Evolutionary conservation across 139 green algal genomes (phyloP).

Genomic region (Coelastrella sp.): DNA sequence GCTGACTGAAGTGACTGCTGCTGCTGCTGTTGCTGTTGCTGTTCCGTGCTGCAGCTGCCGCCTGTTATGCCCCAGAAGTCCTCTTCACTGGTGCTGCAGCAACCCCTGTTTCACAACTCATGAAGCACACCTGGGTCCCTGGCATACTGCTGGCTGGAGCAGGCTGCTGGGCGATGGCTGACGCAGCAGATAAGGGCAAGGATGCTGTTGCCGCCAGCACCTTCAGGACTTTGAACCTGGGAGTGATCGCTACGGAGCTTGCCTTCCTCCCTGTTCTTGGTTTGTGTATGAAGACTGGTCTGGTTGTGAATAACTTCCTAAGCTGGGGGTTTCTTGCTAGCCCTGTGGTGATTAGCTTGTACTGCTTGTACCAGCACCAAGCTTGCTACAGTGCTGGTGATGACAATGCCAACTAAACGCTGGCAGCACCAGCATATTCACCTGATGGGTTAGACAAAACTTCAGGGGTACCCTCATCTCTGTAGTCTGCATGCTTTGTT

Average conservation of each 20-base stretch:
- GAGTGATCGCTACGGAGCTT: conserved; percentile 17
- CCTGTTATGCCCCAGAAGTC: conserved; percentile 41
- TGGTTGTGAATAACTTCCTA: conserved; percentile 8
- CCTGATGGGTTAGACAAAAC: too few relatives aligned
- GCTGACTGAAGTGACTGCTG: too few relatives aligned
- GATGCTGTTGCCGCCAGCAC: conserved; percentile 70
- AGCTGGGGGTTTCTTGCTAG: conserved; percentile 28
- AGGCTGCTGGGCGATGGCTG: conserved; percentile 55
- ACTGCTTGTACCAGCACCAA: conserved; percentile 20
- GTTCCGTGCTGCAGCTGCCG: conserved; percentile 11
- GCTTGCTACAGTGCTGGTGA: too few relatives aligned
- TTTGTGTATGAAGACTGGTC: conserved; percentile 2
- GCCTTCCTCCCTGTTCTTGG: not conserved
- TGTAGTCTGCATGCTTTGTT: too few relatives aligned
- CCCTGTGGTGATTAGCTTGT: conserved; percentile 9
- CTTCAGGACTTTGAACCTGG: conserved; percentile 60
- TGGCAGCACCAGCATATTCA: not conserved
- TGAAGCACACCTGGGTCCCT: conserved; percentile 53
- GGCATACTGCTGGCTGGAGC: conserved; percentile 56
- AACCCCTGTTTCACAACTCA: conserved; percentile 8
- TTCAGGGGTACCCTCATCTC: too few relatives aligned
- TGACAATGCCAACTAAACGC: not conserved
- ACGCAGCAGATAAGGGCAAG: conserved; percentile 61
- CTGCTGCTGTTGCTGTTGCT: not conserved
- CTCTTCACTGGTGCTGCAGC: conserved; percentile 49